phyloP scores from a whole-genome alignment of 1,284 basidiomycete species.

The Marasmius oreades region DNA sequence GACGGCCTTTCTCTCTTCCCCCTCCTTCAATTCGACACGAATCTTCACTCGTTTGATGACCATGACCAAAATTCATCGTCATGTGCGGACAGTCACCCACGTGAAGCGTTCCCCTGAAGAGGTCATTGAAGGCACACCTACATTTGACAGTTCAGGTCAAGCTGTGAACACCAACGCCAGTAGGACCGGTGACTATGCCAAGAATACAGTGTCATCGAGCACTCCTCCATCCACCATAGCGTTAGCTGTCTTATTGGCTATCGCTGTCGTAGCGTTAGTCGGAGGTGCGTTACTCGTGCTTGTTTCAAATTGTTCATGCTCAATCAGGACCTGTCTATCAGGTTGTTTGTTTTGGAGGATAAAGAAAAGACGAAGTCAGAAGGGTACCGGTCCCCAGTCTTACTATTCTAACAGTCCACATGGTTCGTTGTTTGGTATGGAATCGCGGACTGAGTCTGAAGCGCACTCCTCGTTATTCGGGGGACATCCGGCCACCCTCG shows the following conservation, averaged over 20 bases:
- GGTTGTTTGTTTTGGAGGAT: neutral
- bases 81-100: too few species aligned
- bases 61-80: too few species aligned
- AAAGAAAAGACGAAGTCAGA: constrained; percentile 1
- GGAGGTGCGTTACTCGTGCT: constrained; percentile 16
- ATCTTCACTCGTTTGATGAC: too few species aligned
- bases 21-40: too few species aligned
- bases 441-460: neutral
- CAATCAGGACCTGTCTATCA: neutral
- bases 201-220: constrained; percentile 12
- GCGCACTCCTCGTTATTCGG: neutral
- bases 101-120: neutral
- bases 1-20: too few species aligned
- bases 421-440: neutral
- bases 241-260: constrained; percentile 17
- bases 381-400: too few species aligned
- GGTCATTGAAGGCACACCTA: neutral
- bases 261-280: constrained; percentile 17
- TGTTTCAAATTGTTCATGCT: neutral
- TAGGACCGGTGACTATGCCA: neutral
- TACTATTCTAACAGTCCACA: neutral
- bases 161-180: neutral
- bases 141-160: neutral
- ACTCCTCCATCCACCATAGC: constrained; percentile 18
- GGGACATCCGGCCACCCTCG: constrained; percentile 14